Base-by-base conservation (phyloP, 352 stramenopile species). In the Phytopythium montanum region DNA sequence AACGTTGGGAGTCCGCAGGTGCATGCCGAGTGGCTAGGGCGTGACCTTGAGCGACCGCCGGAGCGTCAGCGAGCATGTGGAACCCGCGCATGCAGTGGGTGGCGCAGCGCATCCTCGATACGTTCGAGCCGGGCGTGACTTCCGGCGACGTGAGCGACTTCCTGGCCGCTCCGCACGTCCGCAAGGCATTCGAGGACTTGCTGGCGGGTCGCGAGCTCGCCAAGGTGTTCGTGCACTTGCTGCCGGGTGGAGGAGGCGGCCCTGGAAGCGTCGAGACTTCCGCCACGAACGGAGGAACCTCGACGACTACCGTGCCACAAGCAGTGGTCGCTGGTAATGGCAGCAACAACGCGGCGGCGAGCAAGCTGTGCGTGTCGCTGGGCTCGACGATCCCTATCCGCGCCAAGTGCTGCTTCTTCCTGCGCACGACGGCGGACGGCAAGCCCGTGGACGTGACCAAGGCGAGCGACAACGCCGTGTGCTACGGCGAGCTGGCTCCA, bases 341-440 rank as follows among this genome's bases (percentile, higher is more conserved):
- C 31, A 53, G 29, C 57, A 70, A 65, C 67, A 68, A 74, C 65
- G 10, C 61, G 55, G 52, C 57, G 54, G 58, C 60, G 67, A 76
- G 60, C 54, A 93, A 88, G 65, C 61, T 93, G 19, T 80, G 81
- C 60, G 62, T 91, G 38, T 90, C 81, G 1, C 62, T 89, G n/a
- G 86, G 86, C 14, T 81, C 54, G 23, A 85, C 82, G 18, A 66
- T 92, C 0, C 79, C 84, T 16, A 88, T 95, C 49, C 77, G 75
- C 48, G 60, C 76, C 42, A 95, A 93, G 60, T 94, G 83, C 60
- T 94, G 85, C 60, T 95, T 93, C 66, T 94, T 95, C 39, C 59
- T 95, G 28, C 66, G 86, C 21, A 92, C 72, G 13, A 85, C 72
- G 1, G 70, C 73, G 0, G 82, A 95, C 51, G 76, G 76, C 10